Evolutionary conservation across 768 basidiomycete species (phyloP).

Genomic region (Mrakia frigida): DNA sequence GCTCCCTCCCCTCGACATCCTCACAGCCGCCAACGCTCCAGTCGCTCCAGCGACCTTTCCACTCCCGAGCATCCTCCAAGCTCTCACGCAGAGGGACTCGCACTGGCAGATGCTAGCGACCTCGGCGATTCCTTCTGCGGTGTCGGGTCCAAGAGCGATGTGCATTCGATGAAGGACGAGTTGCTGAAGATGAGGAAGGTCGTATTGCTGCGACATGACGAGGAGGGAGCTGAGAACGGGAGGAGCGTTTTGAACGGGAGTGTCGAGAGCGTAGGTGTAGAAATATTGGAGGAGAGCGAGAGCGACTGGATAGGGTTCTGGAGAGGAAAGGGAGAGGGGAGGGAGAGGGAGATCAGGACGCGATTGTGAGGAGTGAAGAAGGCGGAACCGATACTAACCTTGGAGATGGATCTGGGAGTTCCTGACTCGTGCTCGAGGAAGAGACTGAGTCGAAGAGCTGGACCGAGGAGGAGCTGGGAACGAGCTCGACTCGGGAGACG

Average conservation of each 20-base stretch:
- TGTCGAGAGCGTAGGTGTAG: slow-evolving; percentile 77
- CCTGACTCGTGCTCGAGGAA: slow-evolving; percentile 3
- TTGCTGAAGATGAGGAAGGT: slow-evolving; percentile 64
- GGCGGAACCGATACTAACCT: not conserved
- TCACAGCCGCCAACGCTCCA: not conserved
- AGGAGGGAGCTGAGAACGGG: slow-evolving; percentile 82
- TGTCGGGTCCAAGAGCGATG: not conserved
- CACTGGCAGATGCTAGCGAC: slow-evolving; percentile 16
- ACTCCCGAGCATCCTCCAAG: not conserved
- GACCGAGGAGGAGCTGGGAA: not conserved
- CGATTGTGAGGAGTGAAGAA: not conserved
- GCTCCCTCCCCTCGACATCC: not conserved
- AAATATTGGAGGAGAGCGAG: slow-evolving; percentile 90
- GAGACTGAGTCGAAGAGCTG: not conserved
- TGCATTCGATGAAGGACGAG: slow-evolving; percentile 95
- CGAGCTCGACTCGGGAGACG: not conserved
- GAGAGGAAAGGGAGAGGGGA: not conserved
- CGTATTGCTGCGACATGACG: slow-evolving; percentile 75
- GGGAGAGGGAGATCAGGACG: not conserved
- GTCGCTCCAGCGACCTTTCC: not conserved
- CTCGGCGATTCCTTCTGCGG: slow-evolving; percentile 22
- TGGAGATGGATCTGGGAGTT: slow-evolving; percentile 21
- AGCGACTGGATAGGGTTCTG: slow-evolving; percentile 62
- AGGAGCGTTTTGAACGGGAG: slow-evolving; percentile 84
- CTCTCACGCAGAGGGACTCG: slow-evolving; percentile 9